These are phyloP conservation scores for Aphanomyces astaci DNA, from an alignment of 352 stramenopile genomes.

Conservation along the genomic window DNA sequence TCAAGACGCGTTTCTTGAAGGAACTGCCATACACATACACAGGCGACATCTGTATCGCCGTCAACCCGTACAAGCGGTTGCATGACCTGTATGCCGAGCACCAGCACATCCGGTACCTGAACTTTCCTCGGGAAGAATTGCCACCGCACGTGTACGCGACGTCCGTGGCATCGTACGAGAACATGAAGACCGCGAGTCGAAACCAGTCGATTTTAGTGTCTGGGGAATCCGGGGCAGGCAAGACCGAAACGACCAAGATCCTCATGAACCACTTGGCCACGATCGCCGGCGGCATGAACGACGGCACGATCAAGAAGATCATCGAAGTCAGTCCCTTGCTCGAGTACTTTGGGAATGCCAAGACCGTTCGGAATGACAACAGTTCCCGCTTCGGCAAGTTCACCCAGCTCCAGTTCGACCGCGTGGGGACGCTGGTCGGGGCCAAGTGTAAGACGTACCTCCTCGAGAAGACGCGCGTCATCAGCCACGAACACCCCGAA, in stretches of 20 bases:
- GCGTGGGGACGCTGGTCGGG: slow-evolving; percentile 73
- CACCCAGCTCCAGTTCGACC: slow-evolving; percentile 92
- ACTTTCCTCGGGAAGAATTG: slow-evolving; percentile 58
- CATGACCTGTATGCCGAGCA: slow-evolving; percentile 78
- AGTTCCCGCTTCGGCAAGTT: slow-evolving; percentile 96
- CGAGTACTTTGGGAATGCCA: slow-evolving; percentile 98
- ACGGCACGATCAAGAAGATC: slow-evolving; percentile 94
- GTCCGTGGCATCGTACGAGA: slow-evolving; percentile 67
- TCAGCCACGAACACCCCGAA: slow-evolving; percentile 88
- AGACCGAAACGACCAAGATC: slow-evolving; percentile 94
- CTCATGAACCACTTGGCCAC: slow-evolving; percentile 81
- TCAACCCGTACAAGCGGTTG: slow-evolving; percentile 94
- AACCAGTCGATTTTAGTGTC: slow-evolving; percentile 85
- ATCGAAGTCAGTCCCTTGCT: slow-evolving; percentile 97
- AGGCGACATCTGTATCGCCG: slow-evolving; percentile 94
- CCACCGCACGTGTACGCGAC: slow-evolving; percentile 73
- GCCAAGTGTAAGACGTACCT: slow-evolving; percentile 95
- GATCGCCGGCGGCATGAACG: slow-evolving; percentile 74
- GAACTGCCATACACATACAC: slow-evolving; percentile 94
- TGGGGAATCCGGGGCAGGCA: slow-evolving; percentile 84
- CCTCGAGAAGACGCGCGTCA: slow-evolving; percentile 95
- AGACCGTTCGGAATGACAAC: slow-evolving; percentile 97
- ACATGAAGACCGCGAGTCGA: slow-evolving; percentile 54
- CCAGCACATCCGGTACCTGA: slow-evolving; percentile 56
- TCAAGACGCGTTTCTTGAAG: slow-evolving; percentile 77